These are phyloP conservation scores for Ammopiptanthus mongolicus DNA, from an alignment of 306 rosid species.

Conservation along the genomic window DNA sequence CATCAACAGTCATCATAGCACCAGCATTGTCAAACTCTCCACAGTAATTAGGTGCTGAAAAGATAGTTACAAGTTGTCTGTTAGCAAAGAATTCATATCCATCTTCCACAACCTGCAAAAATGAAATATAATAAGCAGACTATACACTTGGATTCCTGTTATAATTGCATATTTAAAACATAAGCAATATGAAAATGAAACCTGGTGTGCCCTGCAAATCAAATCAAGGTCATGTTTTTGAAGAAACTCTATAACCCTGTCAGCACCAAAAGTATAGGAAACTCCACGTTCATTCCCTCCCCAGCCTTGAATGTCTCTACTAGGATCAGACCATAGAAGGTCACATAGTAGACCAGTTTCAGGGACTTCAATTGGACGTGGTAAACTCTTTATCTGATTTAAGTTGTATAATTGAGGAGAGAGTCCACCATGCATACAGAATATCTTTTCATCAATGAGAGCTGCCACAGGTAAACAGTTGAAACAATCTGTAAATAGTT, in stretches of 20 bases:
- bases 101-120: conserved; percentile 78
- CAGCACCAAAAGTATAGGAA: conserved; percentile 75
- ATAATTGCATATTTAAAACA: neutral
- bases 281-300: conserved; percentile 78
- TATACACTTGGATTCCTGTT: neutral
- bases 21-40: conserved; percentile 93
- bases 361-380: conserved; percentile 68
- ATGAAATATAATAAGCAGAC: neutral
- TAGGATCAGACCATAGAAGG: conserved; percentile 88
- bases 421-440: conserved; percentile 94
- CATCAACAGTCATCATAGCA: conserved; percentile 84
- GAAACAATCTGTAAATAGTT: conserved; percentile 72
- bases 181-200: conserved; percentile 1
- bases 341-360: conserved; percentile 77
- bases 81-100: conserved; percentile 90
- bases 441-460: conserved; percentile 65
- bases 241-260: conserved; percentile 59
- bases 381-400: conserved; percentile 51
- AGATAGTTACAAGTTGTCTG: conserved; percentile 72
- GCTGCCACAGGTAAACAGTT: conserved; percentile 92
- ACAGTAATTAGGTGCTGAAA: conserved; percentile 93
- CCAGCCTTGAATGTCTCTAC: conserved; percentile 61
- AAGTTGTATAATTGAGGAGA: conserved; percentile 63
- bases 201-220: conserved; percentile 92
- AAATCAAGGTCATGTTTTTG: conserved; percentile 67